Base-by-base conservation (phyloP, 2,329 filamentous ascomycete species). In the Chaetomium strumarium region DNA sequence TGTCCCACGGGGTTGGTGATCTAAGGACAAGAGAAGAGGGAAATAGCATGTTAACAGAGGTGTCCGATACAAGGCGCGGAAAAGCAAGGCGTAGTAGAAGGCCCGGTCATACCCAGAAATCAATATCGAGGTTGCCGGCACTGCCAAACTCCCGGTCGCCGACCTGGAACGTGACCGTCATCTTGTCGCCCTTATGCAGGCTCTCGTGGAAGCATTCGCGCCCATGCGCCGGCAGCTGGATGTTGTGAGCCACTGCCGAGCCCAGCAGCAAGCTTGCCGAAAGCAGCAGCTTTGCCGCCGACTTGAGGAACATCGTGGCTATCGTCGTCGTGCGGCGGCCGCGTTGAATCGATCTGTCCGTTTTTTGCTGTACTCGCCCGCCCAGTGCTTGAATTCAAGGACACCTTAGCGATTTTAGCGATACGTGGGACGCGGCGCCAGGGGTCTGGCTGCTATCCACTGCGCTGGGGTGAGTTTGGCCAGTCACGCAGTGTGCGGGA, bases 101-200 rank as follows among this genome's bases (percentile, higher is more conserved):
- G 19, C 19, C 33, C 24, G 30, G 6, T 39, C 55, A 47, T 83
- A 97, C 93, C 90, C 90, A 97, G 70, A 99, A 99, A 71, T 99
- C 93, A 67, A 99, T 86, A 63, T 97, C 91, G 55, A 99, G 76
- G 67, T 96, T 97, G 33, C 92, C 92, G 53, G 90, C 91, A 48
- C 88, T 88, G 47, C 92, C 92, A 72, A 96, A 96, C 70, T 99
- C 93, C 62, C 92, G 79, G 70, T 99, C 93, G 67, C 93, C 93
- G 54, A 97, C 92, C 75, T 97, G 93, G 79, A 95, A 99, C 30
- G 91, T 95, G 55, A 99, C 91, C 9, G 90, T 96, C 93, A 99
- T 99, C 72, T 86, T 88, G 76, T 99, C 93, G 71, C 96, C 93
- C 69, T 80, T 83, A 76, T 95, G 92, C 55, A 99, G 83, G 63